These are phyloP conservation scores for Rhododendron molle DNA, from an alignment of 148 eudicot genomes.

Conservation along the genomic window DNA sequence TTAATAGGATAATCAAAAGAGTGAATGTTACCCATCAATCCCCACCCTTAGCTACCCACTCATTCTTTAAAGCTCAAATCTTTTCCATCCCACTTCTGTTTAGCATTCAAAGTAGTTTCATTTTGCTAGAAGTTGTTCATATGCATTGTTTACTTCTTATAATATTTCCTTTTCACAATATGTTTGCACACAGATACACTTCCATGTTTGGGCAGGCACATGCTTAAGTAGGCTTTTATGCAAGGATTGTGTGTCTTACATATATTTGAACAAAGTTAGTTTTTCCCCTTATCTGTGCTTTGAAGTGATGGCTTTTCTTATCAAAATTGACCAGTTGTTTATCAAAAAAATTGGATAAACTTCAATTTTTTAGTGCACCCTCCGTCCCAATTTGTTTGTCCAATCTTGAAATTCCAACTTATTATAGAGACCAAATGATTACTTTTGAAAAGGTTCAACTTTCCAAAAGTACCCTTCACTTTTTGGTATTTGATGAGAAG, in stretches of 20 bases:
- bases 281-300: no score
- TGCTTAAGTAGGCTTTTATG: no score
- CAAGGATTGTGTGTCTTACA: no score
- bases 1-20: neutral
- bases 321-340: no score
- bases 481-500: neutral
- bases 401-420: neutral
- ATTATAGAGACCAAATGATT: neutral
- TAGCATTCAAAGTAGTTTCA: neutral
- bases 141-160: neutral
- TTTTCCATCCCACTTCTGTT: neutral
- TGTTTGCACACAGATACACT: neutral
- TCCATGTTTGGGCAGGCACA: no score
- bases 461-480: neutral
- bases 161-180: neutral
- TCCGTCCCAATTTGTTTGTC: no score
- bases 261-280: no score
- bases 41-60: neutral
- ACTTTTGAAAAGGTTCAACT: neutral
- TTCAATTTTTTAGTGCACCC: no score
- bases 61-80: slow-evolving; percentile 1
- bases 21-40: neutral
- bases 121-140: neutral
- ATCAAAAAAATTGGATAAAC: no score
- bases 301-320: no score